Conservation (phyloP, 306 rosid genomes). For the Astragalus membranaceus region DNA sequence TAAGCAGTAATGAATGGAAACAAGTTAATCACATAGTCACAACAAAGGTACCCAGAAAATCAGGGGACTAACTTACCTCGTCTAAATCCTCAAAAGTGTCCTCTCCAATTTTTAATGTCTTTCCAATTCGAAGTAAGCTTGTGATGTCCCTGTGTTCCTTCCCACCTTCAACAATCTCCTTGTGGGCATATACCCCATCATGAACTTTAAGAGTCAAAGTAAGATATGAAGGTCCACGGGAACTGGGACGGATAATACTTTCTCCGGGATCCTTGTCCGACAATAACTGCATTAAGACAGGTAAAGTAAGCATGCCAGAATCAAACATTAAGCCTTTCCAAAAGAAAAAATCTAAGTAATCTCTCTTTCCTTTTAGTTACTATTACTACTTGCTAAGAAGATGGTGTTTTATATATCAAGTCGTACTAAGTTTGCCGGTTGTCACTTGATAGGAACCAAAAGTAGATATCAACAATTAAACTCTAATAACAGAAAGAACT, state of each 20-base stretch:
- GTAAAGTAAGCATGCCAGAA: background rate
- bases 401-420: background rate
- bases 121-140: slow-evolving; percentile 90
- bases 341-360: background rate
- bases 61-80: slow-evolving; percentile 50
- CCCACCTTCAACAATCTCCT: slow-evolving; percentile 95
- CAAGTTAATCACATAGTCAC: background rate
- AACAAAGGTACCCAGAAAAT: background rate
- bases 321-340: background rate
- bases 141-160: slow-evolving; percentile 96
- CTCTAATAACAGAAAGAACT: too few species aligned
- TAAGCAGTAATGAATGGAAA: slow-evolving; percentile 20
- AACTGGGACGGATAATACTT: slow-evolving; percentile 91
- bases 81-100: slow-evolving; percentile 98
- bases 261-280: slow-evolving; percentile 96
- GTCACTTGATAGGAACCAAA: too few species aligned
- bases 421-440: background rate
- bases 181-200: slow-evolving; percentile 97
- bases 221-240: slow-evolving; percentile 86
- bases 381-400: slow-evolving; percentile 6
- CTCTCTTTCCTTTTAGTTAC: background rate
- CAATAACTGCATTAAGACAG: slow-evolving; percentile 54
- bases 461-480: too few species aligned
- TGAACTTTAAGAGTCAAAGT: slow-evolving; percentile 88
- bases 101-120: slow-evolving; percentile 94